Evolutionary conservation across 1,284 basidiomycete genomes (phyloP).

Genomic region (Boletus smithii): DNA sequence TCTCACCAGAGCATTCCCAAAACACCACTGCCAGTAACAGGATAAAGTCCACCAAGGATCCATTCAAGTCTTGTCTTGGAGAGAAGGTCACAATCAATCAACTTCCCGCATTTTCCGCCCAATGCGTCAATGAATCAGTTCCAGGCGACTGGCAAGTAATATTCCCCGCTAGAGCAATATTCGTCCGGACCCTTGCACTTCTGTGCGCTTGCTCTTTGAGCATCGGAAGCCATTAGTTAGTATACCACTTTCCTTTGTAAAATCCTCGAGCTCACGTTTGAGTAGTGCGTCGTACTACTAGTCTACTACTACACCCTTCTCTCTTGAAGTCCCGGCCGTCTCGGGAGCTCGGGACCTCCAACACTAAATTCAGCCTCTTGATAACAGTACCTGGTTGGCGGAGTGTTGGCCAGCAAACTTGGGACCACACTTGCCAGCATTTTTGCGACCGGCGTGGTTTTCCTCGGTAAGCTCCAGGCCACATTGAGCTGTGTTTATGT

Average conservation of each 20-base stretch:
- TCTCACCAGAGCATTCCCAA: conserved; percentile 1
- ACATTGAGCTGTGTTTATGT: background rate
- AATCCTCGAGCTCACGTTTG: conserved; percentile 2
- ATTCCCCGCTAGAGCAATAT: conserved; percentile 37
- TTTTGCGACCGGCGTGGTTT: conserved; percentile 66
- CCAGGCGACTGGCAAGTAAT: conserved; percentile 8
- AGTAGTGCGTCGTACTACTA: conserved; percentile 63
- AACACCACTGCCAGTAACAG: background rate
- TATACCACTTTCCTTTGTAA: conserved; percentile 34
- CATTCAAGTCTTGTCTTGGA: background rate
- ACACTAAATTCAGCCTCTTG: conserved; percentile 73
- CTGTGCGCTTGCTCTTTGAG: conserved; percentile 73
- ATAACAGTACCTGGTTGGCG: conserved; percentile 78
- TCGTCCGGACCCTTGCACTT: conserved; percentile 59
- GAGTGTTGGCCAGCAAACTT: conserved; percentile 61
- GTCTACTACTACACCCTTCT: too few species aligned
- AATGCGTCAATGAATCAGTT: background rate
- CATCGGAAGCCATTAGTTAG: conserved; percentile 78
- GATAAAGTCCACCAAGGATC: background rate
- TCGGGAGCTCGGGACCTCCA: conserved; percentile 70
- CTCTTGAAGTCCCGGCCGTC: conserved; percentile 72
- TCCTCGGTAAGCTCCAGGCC: conserved; percentile 46
- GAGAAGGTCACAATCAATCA: background rate
- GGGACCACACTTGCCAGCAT: conserved; percentile 70
- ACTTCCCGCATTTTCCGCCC: background rate